Evolutionary conservation across 2,329 filamentous ascomycete genomes (phyloP), one percentile per base, ranked within the genome.

Genomic region (Phialemonium atrogriseum): DNA sequence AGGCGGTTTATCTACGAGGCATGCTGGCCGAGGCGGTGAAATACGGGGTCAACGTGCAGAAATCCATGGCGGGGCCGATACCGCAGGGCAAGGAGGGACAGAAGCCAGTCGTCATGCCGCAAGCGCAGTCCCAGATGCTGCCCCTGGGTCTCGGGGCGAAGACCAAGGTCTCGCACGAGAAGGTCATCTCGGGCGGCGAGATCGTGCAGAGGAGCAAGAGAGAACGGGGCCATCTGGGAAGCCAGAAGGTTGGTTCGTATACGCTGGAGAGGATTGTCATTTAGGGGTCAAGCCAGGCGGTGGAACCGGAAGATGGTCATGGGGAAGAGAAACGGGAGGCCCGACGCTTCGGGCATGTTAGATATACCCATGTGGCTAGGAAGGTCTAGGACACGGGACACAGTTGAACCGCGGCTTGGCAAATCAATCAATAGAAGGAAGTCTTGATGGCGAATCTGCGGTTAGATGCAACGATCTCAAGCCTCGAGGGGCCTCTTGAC

Each of bases 171-270:
- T 64, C 66, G 24, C 58, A 49, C 38, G 58, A 65, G 39, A 77
- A 84, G 70, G 61, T 83, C 43, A 64, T 78, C 44, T 65, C 70
- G 27, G 77, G 77, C 34, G 84, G 85, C 12, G 81, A 86, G 60
- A 63, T 85, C 24, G 68, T 78, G 40, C 63, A 72, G 52, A 73
- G 84, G 44, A 86, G 69, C 45, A 66, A 63, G 45, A 68, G 86
- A 55, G 82, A 94, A 60, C 77, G 80, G 36, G 84, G 83, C 12
- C 76, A 83, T 56, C 59, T 93, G 54, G 75, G 82, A 50, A 85
- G 82, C 51, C 82, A 84, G 60, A 80, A 79, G 52, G 80, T 88
- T 39, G 83, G 82, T 34, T 76, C 80, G 43, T 94, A 95, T 60
- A 85, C 83, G 27, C 70, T 89, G 43, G 86, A 94, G 61, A 75